Conservation (phyloP, 2,329 filamentous ascomycete genomes). For the Tolypocladium inflatum region DNA sequence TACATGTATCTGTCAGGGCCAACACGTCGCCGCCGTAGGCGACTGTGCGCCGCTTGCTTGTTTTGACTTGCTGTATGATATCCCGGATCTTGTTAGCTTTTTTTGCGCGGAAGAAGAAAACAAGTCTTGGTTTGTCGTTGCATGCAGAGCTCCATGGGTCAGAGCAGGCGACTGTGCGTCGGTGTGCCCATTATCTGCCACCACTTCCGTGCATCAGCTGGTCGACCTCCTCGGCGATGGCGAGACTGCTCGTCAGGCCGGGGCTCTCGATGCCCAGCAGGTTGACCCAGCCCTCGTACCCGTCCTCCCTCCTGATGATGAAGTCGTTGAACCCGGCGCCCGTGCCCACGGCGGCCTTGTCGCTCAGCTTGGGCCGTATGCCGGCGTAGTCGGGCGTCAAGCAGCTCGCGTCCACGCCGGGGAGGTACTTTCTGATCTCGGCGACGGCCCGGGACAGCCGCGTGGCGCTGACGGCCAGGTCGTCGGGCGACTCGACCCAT, state of each 20-base stretch:
- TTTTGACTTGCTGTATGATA: constrained; percentile 3
- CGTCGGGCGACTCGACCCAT: constrained; percentile 66
- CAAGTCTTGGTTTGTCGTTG: background rate
- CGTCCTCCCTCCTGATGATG: constrained; percentile 66
- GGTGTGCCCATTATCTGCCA: background rate
- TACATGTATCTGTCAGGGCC: background rate
- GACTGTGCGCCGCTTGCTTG: background rate
- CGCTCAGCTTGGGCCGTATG: constrained; percentile 74
- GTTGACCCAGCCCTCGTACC: constrained; percentile 77
- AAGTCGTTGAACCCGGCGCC: constrained; percentile 76
- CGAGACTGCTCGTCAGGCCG: constrained; percentile 76
- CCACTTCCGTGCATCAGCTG: constrained; percentile 33
- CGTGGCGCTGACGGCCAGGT: constrained; percentile 58
- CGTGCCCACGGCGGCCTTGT: constrained; percentile 48
- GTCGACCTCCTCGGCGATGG: constrained; percentile 70
- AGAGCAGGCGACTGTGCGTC: background rate
- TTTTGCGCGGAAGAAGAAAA: background rate
- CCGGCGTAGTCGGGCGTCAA: constrained; percentile 82
- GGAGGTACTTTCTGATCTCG: constrained; percentile 74
- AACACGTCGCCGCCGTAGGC: background rate
- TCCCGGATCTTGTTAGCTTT: constrained; percentile 3
- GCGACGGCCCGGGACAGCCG: constrained; percentile 57
- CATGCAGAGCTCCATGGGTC: background rate
- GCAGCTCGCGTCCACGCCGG: constrained; percentile 54
- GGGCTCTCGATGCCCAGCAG: constrained; percentile 89